Evolutionary conservation across 371 early-diverging fungal species (phyloP).

Genomic region (Dinochytrium kinnereticum): DNA sequence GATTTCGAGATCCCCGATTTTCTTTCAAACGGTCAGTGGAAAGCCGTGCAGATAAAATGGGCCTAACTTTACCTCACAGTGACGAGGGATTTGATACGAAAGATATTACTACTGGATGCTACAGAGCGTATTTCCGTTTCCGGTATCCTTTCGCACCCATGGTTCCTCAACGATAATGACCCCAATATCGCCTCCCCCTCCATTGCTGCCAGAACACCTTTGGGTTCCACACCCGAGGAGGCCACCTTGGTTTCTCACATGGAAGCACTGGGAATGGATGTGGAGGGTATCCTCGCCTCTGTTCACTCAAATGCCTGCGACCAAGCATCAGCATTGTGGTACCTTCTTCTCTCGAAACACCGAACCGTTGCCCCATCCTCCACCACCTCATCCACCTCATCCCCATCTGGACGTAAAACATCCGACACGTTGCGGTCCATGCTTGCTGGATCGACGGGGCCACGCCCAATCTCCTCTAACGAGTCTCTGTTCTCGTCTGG

Average conservation of each 20-base stretch:
- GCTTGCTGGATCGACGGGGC: background rate
- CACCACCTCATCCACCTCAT: background rate
- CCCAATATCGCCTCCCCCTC: constrained; percentile 32
- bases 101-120: constrained; percentile 71
- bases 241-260: constrained; percentile 56
- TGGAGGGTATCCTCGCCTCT: constrained; percentile 58
- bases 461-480: background rate
- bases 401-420: background rate
- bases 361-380: background rate
- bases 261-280: constrained; percentile 69
- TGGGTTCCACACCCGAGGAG: constrained; percentile 44
- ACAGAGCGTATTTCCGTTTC: constrained; percentile 67
- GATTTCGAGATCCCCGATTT: constrained; percentile 76
- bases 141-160: constrained; percentile 72
- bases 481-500: background rate
- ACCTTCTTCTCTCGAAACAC: constrained; percentile 62
- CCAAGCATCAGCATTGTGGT: constrained; percentile 73
- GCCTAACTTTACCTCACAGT: constrained; percentile 17
- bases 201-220: constrained; percentile 8
- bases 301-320: constrained; percentile 72
- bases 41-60: background rate
- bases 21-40: constrained; percentile 59
- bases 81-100: constrained; percentile 56
- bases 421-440: background rate
- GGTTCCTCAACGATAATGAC: constrained; percentile 57